Evolutionary conservation across 345 rosid species (phyloP), one percentile per base, ranked within the genome.

Genomic region (Citrus unshiu): DNA sequence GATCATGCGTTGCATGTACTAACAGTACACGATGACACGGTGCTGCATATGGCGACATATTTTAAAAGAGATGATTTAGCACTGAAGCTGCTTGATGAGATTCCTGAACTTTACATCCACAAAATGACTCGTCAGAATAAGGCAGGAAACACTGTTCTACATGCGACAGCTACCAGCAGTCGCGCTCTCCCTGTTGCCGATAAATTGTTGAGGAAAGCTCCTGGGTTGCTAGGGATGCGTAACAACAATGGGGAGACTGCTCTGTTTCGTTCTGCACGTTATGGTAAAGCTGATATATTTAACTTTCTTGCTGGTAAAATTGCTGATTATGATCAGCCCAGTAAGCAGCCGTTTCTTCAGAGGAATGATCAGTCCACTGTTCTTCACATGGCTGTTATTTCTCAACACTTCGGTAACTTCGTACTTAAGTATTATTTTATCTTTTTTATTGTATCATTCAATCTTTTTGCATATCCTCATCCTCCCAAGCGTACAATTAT

Each of bases 351-450:
- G 34, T 72, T 25, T 71, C 71, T 67, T 25, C 51, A 57, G 58
- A 56, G 69, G 24, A 40, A 62, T 5, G 82, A 80, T 46, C 14
- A 49, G 10, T 1, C 21, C 58, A 79, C 77, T 49, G 73, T 85
- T 68, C 85, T 85, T 65, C 82, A 81, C n/a, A 72, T 64, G 51
- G 62, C 86, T 35, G 58, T 78, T 39, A 30, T 80, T 3, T 68
- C 80, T 19, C 74, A 69, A 49, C 71, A 83, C 21, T 85, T 49
- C 19, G 84, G 82, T 82, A 29, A 18, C 61, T 3, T 67, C 14
- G 5, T 6, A 39, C 21, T 16, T 6, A 10, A 9, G 19, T 5
- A 5, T 32, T 5, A 16, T 18, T 6, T 63, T 1, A 8, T 63
- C 6, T 3, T 62, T 63, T 3, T 2, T 0, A 16, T 64, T 32